phyloP scores from a whole-genome alignment of 1,139 yeast genomes.

The Spathaspora sp. region DNA sequence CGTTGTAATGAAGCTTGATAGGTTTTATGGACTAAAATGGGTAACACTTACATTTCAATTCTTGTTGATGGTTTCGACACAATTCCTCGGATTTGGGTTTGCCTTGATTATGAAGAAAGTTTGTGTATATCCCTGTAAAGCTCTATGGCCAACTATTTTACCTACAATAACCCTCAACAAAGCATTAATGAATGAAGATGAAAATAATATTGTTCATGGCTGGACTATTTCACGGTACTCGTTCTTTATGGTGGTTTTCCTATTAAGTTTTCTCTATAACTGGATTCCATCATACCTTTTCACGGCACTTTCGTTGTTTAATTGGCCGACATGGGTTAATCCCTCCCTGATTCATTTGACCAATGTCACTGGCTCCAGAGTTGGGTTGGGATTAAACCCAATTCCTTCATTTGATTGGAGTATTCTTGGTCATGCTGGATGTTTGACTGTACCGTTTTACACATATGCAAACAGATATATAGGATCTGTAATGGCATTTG shows the following conservation, averaged over 20 bases:
- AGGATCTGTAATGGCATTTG: slow-evolving; percentile 35
- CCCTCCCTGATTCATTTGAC: slow-evolving; percentile 41
- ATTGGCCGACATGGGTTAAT: slow-evolving; percentile 50
- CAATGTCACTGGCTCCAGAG: slow-evolving; percentile 37
- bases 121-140: slow-evolving; percentile 44
- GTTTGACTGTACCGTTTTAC: slow-evolving; percentile 43
- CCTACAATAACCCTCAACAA: slow-evolving; percentile 47
- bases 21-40: slow-evolving; percentile 47
- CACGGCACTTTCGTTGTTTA: slow-evolving; percentile 41
- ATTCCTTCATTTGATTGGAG: slow-evolving; percentile 49
- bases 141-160: slow-evolving; percentile 48
- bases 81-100: slow-evolving; percentile 48
- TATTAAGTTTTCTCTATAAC: slow-evolving; percentile 37
- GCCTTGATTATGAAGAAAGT: slow-evolving; percentile 45
- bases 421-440: slow-evolving; percentile 36
- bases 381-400: slow-evolving; percentile 46
- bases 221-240: slow-evolving; percentile 42
- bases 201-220: slow-evolving; percentile 30
- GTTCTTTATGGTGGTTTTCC: slow-evolving; percentile 36
- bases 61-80: slow-evolving; percentile 39
- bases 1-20: slow-evolving; percentile 45
- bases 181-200: slow-evolving; percentile 39
- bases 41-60: slow-evolving; percentile 40
- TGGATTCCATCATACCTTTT: slow-evolving; percentile 46
- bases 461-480: slow-evolving; percentile 37